Base-by-base conservation (phyloP, 2,329 filamentous ascomycete species). In the Hawksworthiomyces lignivorus region DNA sequence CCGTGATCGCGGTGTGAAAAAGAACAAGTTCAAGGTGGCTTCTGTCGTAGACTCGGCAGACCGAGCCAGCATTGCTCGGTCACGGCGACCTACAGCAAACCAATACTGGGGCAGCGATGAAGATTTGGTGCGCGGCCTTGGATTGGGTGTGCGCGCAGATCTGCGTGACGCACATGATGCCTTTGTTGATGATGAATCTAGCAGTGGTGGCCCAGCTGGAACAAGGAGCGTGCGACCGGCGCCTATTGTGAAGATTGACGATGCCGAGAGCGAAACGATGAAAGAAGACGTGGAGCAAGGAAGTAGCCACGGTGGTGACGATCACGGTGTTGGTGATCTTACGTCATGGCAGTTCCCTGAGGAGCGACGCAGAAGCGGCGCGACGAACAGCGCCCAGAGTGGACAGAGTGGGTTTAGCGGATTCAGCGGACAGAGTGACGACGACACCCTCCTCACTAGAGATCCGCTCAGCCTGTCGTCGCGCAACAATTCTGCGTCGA, bases 91-190 rank as follows among this genome's bases (percentile, higher is more conserved):
- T 49, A 69, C 72, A 10, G 48, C 82, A 33, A 64, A 80, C 46
- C 75, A 77, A 37, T 77, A 85, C 43, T 90, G 85, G 81, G 88
- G 87, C 32, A 95, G 87, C 52, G 90, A 97, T 53, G 88, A 94
- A 56, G 87, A 97, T 57, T 74, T 97, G 1, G 87, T 94, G 5
- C 72, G 84, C 38, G 85, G 82, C 46, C 55, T 95, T 4, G 89
- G 90, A 7, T 77, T 90, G 29, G 76, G 83, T 11, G 72, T 79
- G 4, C 67, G 73, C 29, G 69, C 68, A 1, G 67, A 73, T 41
- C 56, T 80, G 15, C 68, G 72, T 24, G 62, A 67, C 10, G 53
- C 50, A 3, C 58, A 55, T 14, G 49, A 54, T 4, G 44, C 49
- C 10, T 43, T 46, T 10, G 43, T 36, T 12, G 40, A 30, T 8